Conservation (phyloP, 148 eudicot species). For the Fagopyrum esculentum region DNA sequence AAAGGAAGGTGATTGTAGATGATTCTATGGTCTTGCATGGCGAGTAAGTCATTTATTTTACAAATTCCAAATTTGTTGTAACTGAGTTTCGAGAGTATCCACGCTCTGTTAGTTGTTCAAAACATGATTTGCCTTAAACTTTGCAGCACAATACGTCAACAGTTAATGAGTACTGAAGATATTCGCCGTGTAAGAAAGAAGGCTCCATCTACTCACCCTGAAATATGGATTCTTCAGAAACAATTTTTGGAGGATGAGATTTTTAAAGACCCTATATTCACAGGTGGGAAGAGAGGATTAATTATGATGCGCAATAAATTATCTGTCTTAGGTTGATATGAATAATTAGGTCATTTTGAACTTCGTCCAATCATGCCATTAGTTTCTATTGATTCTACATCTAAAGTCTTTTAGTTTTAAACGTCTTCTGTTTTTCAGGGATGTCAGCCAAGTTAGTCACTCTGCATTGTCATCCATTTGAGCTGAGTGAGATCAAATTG, state of each 20-base stretch:
- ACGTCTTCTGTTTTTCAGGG: constrained; percentile 31
- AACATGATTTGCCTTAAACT: neutral
- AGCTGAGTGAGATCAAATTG: constrained; percentile 43
- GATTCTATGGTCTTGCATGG: constrained; percentile 92
- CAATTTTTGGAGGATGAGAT: constrained; percentile 67
- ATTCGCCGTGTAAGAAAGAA: constrained; percentile 87
- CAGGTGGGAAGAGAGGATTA: constrained; percentile 37
- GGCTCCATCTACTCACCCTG: constrained; percentile 87
- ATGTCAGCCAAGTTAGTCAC: constrained; percentile 43
- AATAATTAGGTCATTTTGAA: neutral
- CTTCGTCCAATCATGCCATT: neutral
- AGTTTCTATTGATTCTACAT: neutral
- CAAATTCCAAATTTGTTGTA: too few species aligned
- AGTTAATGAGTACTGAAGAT: constrained; percentile 67
- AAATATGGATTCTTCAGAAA: constrained; percentile 72
- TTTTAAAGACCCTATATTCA: constrained; percentile 56
- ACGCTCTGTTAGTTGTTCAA: neutral
- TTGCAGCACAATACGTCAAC: constrained; percentile 70
- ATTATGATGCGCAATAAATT: neutral
- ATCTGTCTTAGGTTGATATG: neutral
- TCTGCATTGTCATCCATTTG: constrained; percentile 46
- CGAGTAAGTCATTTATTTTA: constrained; percentile 56
- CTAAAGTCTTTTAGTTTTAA: neutral
- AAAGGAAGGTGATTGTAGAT: constrained; percentile 83
- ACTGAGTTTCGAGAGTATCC: too few species aligned